A percentile compares a stretch with the other conserved stretches of the same genome.
These are phyloP conservation scores for Nannizzia gypsea DNA, from an alignment of 2,329 filamentous ascomycete genomes.

Conservation along the genomic window DNA sequence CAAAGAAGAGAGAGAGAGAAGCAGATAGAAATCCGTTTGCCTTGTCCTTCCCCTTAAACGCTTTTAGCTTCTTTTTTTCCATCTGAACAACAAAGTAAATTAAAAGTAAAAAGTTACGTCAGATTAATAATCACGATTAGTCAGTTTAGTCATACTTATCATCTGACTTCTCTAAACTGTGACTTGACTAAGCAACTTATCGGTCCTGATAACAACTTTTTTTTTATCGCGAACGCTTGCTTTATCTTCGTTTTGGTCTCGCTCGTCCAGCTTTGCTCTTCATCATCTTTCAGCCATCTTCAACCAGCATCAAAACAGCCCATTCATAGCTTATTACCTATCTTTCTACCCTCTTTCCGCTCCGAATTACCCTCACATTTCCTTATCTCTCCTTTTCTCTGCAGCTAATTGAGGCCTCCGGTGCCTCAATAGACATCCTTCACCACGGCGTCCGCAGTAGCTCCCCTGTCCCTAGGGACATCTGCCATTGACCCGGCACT, in stretches of 20 bases:
- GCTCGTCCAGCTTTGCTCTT: neutral
- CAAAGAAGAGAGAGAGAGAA: neutral
- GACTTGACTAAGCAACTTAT: neutral
- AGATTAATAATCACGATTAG: neutral
- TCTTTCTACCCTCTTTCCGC: neutral
- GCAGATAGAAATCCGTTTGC: neutral
- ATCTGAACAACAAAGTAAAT: slow-evolving; percentile 1
- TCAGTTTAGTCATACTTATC: neutral
- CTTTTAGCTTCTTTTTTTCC: neutral
- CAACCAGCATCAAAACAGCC: neutral
- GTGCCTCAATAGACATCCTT: slow-evolving; percentile 22
- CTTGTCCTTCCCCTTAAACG: neutral
- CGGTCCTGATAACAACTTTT: slow-evolving; percentile 1
- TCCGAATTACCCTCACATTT: neutral
- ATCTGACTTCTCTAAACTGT: neutral
- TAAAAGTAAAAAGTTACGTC: neutral
- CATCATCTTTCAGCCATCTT: neutral
- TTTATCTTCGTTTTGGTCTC: slow-evolving; percentile 21
- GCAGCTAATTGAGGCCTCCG: slow-evolving; percentile 13
- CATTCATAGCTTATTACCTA: neutral
- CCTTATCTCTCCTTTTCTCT: neutral
- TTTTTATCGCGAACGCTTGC: slow-evolving; percentile 7
- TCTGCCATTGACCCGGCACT: slow-evolving; percentile 44
- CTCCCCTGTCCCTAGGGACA: slow-evolving; percentile 47
- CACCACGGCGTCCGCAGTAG: slow-evolving; percentile 48